These are phyloP conservation scores for Pisolithus marmoratus DNA, from an alignment of 768 basidiomycete species.

Conservation along the genomic window DNA sequence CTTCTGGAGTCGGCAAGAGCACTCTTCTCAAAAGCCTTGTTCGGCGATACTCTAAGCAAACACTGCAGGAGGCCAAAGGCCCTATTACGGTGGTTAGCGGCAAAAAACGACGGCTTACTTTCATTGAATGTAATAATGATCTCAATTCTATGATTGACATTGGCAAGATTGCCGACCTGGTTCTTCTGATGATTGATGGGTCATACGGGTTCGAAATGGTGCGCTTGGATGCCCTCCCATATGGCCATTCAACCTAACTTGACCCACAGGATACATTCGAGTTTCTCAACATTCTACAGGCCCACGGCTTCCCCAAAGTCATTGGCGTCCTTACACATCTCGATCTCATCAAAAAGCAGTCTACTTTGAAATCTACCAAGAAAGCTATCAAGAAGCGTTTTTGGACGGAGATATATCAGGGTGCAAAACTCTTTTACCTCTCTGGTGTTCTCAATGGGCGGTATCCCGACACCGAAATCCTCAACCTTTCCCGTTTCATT, in stretches of 20 bases:
- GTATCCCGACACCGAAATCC: conserved; percentile 94
- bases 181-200: conserved; percentile 95
- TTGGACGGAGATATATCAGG: conserved; percentile 99
- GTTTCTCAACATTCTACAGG: conserved; percentile 93
- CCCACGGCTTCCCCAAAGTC: conserved; percentile 98
- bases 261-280: conserved; percentile 90
- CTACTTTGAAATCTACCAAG: conserved; percentile 83
- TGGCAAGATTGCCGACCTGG: conserved; percentile 93
- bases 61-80: conserved; percentile 81
- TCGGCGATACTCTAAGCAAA: conserved; percentile 90
- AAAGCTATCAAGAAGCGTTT: conserved; percentile 95
- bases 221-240: conserved; percentile 15
- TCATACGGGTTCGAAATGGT: conserved; percentile 99
- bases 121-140: conserved; percentile 97
- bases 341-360: conserved; percentile 91
- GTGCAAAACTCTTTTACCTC: conserved; percentile 96
- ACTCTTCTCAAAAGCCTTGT: conserved; percentile 90
- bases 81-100: conserved; percentile 94
- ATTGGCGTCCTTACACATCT: conserved; percentile 95
- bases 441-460: conserved; percentile 96
- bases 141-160: conserved; percentile 98
- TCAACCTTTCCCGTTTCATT: conserved; percentile 94
- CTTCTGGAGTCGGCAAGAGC: conserved; percentile 95
- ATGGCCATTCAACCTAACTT: not conserved
- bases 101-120: conserved; percentile 89